Evolutionary conservation across 805 yeast species (phyloP).

Genomic region (Schizosaccharomyces cryophilus): DNA sequence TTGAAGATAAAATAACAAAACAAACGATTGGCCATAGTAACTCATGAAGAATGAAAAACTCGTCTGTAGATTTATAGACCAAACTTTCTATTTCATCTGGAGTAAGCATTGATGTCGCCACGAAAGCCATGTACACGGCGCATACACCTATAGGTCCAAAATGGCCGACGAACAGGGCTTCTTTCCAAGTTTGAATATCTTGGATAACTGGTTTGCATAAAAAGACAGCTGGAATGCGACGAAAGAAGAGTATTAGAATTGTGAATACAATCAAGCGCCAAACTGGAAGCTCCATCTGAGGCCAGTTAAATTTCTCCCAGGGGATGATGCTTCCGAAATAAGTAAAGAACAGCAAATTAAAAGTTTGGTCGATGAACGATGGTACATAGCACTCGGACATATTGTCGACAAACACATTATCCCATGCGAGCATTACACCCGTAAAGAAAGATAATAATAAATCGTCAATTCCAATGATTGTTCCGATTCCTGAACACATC

Average conservation of each 20-base stretch:
- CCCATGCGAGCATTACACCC: conserved; percentile 86
- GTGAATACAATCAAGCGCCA: conserved; percentile 67
- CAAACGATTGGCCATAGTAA: conserved; percentile 64
- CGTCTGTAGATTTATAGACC: conserved; percentile 21
- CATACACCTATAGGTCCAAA: conserved; percentile 95
- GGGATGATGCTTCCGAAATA: conserved; percentile 82
- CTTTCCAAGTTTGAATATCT: conserved; percentile 77
- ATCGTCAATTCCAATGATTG: conserved; percentile 73
- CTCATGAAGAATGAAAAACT: conserved; percentile 24
- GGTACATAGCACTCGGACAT: conserved; percentile 74
- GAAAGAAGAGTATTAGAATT: conserved; percentile 42
- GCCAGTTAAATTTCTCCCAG: conserved; percentile 52
- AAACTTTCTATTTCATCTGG: conserved; percentile 34
- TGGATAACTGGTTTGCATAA: conserved; percentile 57
- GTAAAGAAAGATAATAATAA: conserved; percentile 74
- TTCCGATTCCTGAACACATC: conserved; percentile 71
- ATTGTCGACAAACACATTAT: conserved; percentile 64
- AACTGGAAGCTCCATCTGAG: conserved; percentile 34
- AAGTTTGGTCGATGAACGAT: conserved; percentile 61
- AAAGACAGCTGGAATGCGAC: conserved; percentile 65
- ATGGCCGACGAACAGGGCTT: conserved; percentile 80
- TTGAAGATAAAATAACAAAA: conserved; percentile 57
- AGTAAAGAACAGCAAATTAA: conserved; percentile 67
- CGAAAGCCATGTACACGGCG: conserved; percentile 60
- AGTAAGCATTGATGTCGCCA: conserved; percentile 52